Conservation (phyloP, 805 yeast genomes). For the Lipomyces sp. region DNA sequence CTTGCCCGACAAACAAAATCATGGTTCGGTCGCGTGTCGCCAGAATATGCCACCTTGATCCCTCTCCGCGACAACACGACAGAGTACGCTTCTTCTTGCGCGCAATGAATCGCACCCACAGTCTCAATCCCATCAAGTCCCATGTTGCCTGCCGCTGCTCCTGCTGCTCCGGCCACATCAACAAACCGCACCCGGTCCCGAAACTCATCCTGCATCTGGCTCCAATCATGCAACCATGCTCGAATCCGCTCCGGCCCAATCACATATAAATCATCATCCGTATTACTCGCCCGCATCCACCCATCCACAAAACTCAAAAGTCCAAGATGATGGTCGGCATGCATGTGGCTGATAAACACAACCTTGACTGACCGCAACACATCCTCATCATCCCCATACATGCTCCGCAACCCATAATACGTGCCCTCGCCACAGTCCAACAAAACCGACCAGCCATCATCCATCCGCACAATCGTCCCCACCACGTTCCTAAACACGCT, state of each 20-base stretch:
- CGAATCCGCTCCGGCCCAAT: slow-evolving; percentile 77
- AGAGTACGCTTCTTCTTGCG: slow-evolving; percentile 68
- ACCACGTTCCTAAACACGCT: slow-evolving; percentile 83
- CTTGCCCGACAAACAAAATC: slow-evolving; percentile 69
- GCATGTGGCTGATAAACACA: slow-evolving; percentile 83
- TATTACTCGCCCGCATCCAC: slow-evolving; percentile 53
- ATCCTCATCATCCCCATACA: slow-evolving; percentile 54
- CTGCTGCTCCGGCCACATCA: not conserved
- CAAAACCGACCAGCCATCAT: slow-evolving; percentile 50
- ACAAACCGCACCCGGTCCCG: slow-evolving; percentile 13
- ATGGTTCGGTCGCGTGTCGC: slow-evolving; percentile 87
- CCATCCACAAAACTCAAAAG: slow-evolving; percentile 66
- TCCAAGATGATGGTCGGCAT: slow-evolving; percentile 97
- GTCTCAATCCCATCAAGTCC: slow-evolving; percentile 54
- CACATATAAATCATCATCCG: slow-evolving; percentile 49
- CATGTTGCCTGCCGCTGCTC: slow-evolving; percentile 27
- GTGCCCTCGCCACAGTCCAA: slow-evolving; percentile 98
- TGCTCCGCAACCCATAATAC: slow-evolving; percentile 68
- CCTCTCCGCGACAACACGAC: slow-evolving; percentile 51
- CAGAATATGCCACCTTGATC: slow-evolving; percentile 85
- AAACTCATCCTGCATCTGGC: slow-evolving; percentile 47
- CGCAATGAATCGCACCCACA: slow-evolving; percentile 83
- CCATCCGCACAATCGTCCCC: slow-evolving; percentile 73
- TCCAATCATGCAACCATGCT: slow-evolving; percentile 72
- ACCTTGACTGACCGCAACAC: slow-evolving; percentile 66